phyloP scores from a whole-genome alignment of 2,329 filamentous ascomycete species.

The Clarireedia paspali region DNA sequence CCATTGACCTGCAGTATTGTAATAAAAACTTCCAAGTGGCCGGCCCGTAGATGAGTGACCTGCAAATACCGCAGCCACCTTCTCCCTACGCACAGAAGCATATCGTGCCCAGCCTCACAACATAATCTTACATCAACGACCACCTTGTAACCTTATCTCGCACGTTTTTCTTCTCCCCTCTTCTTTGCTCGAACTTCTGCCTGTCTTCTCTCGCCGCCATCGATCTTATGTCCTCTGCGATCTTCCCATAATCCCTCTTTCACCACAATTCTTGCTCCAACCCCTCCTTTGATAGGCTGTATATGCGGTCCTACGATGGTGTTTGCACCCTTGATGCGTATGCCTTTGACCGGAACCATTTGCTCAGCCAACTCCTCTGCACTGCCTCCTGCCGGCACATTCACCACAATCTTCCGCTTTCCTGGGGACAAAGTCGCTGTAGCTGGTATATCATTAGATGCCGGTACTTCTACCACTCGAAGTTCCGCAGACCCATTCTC shows the following conservation, averaged over 20 bases:
- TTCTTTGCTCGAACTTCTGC: slow-evolving; percentile 84
- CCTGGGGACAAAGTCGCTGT: slow-evolving; percentile 46
- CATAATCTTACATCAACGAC: slow-evolving; percentile 22
- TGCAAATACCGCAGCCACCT: slow-evolving; percentile 5
- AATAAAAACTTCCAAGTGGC: not conserved
- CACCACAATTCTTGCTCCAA: slow-evolving; percentile 58
- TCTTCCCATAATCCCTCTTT: slow-evolving; percentile 93
- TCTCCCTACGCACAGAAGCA: not conserved
- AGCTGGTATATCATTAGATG: slow-evolving; percentile 28
- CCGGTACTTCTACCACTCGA: slow-evolving; percentile 36
- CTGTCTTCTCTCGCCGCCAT: slow-evolving; percentile 87
- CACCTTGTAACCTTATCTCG: slow-evolving; percentile 30
- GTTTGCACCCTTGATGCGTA: slow-evolving; percentile 60
- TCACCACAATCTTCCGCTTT: slow-evolving; percentile 48
- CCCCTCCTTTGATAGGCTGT: slow-evolving; percentile 56
- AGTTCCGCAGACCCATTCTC: slow-evolving; percentile 45
- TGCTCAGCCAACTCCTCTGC: slow-evolving; percentile 30
- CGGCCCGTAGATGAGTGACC: slow-evolving; percentile 1
- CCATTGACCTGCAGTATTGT: not conserved
- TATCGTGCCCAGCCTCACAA: slow-evolving; percentile 18
- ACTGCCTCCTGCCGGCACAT: slow-evolving; percentile 41
- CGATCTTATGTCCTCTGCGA: slow-evolving; percentile 79
- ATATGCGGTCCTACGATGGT: slow-evolving; percentile 71
- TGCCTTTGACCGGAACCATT: slow-evolving; percentile 50
- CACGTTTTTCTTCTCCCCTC: slow-evolving; percentile 58